Evolutionary conservation across 176 grass and related monocot genomes (phyloP), one percentile per base, ranked within the genome.

Genomic region (Stipa capillata): DNA sequence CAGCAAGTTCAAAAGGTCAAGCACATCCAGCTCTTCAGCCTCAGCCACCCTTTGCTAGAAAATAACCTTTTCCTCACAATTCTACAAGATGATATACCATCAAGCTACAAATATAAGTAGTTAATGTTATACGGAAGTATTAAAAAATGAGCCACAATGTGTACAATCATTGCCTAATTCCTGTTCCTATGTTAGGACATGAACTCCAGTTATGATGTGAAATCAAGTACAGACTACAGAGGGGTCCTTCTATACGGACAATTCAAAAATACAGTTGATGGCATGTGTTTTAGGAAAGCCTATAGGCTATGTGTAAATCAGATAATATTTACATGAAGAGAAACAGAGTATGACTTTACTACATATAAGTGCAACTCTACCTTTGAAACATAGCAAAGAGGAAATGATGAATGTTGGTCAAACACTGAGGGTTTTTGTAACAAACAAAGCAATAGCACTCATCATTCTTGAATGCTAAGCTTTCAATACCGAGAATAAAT

Each of bases 11-110:
- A 69, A 76, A 75, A n/a, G n/a, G 43, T 29, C 17, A 76, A 65
- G 82, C 53, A 55, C 71, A 85, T 54, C 76, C 49, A 84, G 41
- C 72, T 69, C 44, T 65, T 73, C 47, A 51, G 69, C 31, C 42
- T 80, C 44, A 23, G 43, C 35, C 5, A 79, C 58, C 8, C 36
- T 66, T 57, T 57, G 58, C 51, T 40, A 48, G 4, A 39, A 74
- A 73, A 15, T 10, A 34, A 29, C 31, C 48, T 32, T 83, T n/a
- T n/a, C n/a, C n/a, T 41, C 40, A 28, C 2, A 61, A 84, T 27
- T 59, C 18, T 74, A 88, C 75, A 68, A 65, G 58, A 74, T 56
- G 40, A 24, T 49, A 36, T 35, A 44, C 18, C 20, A 76, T 76
- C 13, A 39, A 69, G 11, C 31, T 69, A 60, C 8, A 28, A 47